phyloP scores from a whole-genome alignment of 2,329 filamentous ascomycete genomes.

The Neopestalotiopsis clavispora region DNA sequence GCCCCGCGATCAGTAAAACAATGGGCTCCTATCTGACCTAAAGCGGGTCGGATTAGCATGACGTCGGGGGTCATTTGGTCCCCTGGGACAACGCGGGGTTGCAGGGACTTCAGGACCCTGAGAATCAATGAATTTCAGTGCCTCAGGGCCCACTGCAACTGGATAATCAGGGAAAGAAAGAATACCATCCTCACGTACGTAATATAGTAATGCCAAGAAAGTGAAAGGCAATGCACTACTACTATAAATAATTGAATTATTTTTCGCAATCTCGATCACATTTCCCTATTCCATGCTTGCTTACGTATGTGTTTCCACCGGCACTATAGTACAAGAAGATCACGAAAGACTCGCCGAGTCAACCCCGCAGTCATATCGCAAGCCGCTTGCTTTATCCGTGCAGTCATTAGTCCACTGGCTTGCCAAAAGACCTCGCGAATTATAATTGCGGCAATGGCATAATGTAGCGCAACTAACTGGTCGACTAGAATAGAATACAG shows the following conservation, averaged over 20 bases:
- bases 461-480: too few relatives aligned
- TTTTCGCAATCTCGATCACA: not conserved
- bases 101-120: not conserved
- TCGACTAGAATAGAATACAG: too few relatives aligned
- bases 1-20: constrained; percentile 14
- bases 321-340: too few relatives aligned
- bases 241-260: not conserved
- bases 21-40: not conserved
- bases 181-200: not conserved
- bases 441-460: too few relatives aligned
- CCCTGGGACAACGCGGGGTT: constrained; percentile 3
- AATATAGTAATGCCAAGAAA: too few relatives aligned
- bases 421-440: too few relatives aligned
- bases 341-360: too few relatives aligned
- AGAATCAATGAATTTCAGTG: not conserved
- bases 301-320: too few relatives aligned
- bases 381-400: not conserved
- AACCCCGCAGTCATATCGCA: not conserved
- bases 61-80: constrained; percentile 1
- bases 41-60: not conserved
- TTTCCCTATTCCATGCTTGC: not conserved
- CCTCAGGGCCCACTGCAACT: not conserved
- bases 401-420: not conserved
- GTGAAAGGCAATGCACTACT: too few relatives aligned
- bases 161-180: not conserved